A percentile compares a stretch with the other conserved stretches of the same genome.
Conservation (phyloP, 805 yeast genomes). For the Suhomyces sp. region DNA sequence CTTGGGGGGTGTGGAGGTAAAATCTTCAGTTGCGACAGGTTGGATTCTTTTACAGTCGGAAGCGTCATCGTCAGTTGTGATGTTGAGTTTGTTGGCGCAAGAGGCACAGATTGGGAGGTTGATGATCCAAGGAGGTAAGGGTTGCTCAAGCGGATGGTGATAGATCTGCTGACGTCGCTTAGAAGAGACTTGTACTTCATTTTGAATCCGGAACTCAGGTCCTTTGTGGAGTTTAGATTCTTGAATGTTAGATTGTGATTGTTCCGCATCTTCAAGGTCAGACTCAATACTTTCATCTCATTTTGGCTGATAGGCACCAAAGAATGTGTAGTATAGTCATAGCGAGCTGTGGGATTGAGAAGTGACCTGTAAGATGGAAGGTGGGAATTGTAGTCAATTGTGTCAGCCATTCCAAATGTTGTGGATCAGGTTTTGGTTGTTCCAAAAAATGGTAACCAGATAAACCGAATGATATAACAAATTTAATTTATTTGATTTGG, state of each 20-base stretch:
- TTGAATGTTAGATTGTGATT: slow-evolving; percentile 14
- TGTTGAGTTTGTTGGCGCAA: no score
- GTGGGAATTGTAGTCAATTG: slow-evolving; percentile 8
- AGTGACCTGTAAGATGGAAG: slow-evolving; percentile 49
- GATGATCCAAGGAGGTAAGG: slow-evolving; percentile 11
- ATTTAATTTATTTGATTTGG: no score
- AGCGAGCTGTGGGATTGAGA: slow-evolving; percentile 46
- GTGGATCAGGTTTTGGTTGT: slow-evolving; percentile 2
- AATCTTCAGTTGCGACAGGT: slow-evolving; percentile 4
- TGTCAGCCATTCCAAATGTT: slow-evolving; percentile 4
- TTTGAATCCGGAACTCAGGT: slow-evolving; percentile 22
- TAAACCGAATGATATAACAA: no score
- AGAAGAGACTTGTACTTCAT: slow-evolving; percentile 51
- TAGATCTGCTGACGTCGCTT: slow-evolving; percentile 48
- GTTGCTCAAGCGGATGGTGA: slow-evolving; percentile 31
- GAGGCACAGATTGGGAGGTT: neutral
- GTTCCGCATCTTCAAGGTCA: slow-evolving; percentile 15
- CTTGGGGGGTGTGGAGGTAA: slow-evolving; percentile 13
- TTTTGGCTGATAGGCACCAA: slow-evolving; percentile 38
- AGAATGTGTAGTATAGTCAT: slow-evolving; percentile 50
- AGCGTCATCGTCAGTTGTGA: neutral
- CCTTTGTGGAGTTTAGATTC: slow-evolving; percentile 7
- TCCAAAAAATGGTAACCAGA: no score
- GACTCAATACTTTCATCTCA: slow-evolving; percentile 26
- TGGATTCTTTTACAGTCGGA: slow-evolving; percentile 1